Evolutionary conservation across 768 basidiomycete species (phyloP), one percentile per base, ranked within the genome.

Genomic region (Suillus luteus): DNA sequence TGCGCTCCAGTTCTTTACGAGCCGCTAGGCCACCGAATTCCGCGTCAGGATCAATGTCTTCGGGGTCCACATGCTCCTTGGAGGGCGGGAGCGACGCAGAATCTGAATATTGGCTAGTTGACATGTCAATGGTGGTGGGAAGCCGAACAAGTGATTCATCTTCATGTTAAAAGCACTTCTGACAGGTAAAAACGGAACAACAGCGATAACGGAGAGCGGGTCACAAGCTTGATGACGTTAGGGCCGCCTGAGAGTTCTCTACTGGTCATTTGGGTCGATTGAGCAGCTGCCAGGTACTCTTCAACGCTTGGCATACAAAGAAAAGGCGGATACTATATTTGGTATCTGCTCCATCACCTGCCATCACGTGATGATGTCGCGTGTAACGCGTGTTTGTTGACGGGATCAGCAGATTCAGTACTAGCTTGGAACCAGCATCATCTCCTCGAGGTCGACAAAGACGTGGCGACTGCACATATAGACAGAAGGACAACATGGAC

Each of bases 11-110:
- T 40, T 49, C 72, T 66, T 71, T 77, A 58, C 86, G 79, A 24
- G 72, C 77, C 64, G 83, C 84, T 3, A 69, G 68, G 17, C 81
- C 82, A 46, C 82, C 83, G 60, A 85, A 85, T 66, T 86, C 80
- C n/a, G 76, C 72, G 68, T 83, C 79, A 27, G 64, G 52, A 38
- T 69, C 68, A 5, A 68, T 24, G 33, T 65, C 65, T 37, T 60
- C 55, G 22, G 2, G 22, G 38, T 17, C 33, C 19, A 48, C 57
- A 44, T 59, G 27, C 27, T 41, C 49, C 44, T 70, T 66, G 41
- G 66, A 52, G 49, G 40, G 37, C 10, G 54, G 64, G 46, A 52
- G 44, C n/a, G 62, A 59, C 12, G 46, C 44, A 40, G 58, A 24
- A 41, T 62, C 64, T 51, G 52, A 46, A 41, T 33, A 54, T 49